Base-by-base conservation (phyloP, 441 rosid genomes). In the Populus hybrid region DNA sequence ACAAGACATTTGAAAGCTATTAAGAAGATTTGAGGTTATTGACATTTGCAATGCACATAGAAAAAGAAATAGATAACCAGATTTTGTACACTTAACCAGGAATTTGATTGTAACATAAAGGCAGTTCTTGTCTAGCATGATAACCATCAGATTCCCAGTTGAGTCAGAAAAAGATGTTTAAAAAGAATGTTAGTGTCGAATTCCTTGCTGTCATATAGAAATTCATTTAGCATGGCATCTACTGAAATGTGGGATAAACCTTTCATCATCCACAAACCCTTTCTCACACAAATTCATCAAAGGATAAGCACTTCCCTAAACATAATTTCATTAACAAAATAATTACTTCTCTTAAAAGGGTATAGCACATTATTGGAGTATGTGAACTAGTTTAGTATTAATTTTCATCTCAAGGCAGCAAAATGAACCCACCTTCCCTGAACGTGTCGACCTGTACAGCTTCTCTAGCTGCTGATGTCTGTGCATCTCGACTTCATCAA, bases 381-480 rank as follows among this genome's bases (percentile, higher is more conserved):
- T 26, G 65, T 18, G 40, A 28, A 64, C 68, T 64, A 64, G 28
- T 9, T 66, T 75, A 20, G 2, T 1, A 72, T 42, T 29, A 65
- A 21, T 50, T 26, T 33, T 68, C 26, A 78, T 78, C 76, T 50
- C 20, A 68, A 10, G 31, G 53, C 2, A 63, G 61, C 0, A 59
- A 83, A 77, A 76, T 12, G 38, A 75, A 31, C 71, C 11, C 72
- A 93, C 98, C 96, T 89, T 93, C 20, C 87, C 93, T 7, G 93
- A 79, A 68, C 98, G 97, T 79, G 99, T 92, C 63, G 90, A 82
- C 63, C 90, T 86, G 86, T 95, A 92, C 73, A 93, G 88, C 73
- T 95, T 95, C 72, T 95, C 97, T 61, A 95, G 86, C 74, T 93
- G 95, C 20, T 92, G 96, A 87, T 95, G 99, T 66, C 97, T 91